A percentile compares a stretch with the other conserved stretches of the same genome.
phyloP scores from a whole-genome alignment of 2,329 filamentous ascomycete species.

The Cytospora chrysosperma region DNA sequence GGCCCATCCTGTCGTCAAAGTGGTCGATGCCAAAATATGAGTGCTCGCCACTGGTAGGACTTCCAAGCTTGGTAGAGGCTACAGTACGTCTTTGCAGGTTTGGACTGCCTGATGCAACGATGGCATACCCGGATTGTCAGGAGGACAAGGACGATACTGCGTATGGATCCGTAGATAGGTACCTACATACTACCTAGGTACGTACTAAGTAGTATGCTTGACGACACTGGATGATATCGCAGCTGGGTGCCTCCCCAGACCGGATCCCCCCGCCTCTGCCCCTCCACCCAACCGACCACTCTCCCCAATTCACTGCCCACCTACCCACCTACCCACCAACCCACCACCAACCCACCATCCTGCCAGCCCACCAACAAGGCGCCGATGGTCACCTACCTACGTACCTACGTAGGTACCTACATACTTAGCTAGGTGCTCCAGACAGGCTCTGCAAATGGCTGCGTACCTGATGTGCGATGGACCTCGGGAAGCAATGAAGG shows the following conservation, averaged over 20 bases:
- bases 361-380: background rate
- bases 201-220: too few relatives aligned
- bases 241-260: background rate
- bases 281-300: background rate
- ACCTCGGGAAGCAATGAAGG: constrained; percentile 9
- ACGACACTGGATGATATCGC: background rate
- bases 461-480: constrained; percentile 18
- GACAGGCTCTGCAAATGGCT: background rate
- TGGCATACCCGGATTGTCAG: background rate
- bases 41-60: background rate
- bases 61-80: too few relatives aligned
- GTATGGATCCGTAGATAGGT: too few relatives aligned
- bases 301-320: too few relatives aligned
- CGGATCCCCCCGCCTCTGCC: background rate
- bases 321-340: too few relatives aligned
- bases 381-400: constrained; percentile 5
- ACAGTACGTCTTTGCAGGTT: too few relatives aligned
- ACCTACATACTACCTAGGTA: too few relatives aligned
- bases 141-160: background rate
- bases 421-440: too few relatives aligned
- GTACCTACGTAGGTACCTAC: too few relatives aligned
- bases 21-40: background rate
- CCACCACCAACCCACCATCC: background rate
- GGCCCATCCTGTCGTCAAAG: background rate
- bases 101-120: background rate